These are phyloP conservation scores for Camelina laxa DNA, from an alignment of 345 rosid species.

Conservation along the genomic window DNA sequence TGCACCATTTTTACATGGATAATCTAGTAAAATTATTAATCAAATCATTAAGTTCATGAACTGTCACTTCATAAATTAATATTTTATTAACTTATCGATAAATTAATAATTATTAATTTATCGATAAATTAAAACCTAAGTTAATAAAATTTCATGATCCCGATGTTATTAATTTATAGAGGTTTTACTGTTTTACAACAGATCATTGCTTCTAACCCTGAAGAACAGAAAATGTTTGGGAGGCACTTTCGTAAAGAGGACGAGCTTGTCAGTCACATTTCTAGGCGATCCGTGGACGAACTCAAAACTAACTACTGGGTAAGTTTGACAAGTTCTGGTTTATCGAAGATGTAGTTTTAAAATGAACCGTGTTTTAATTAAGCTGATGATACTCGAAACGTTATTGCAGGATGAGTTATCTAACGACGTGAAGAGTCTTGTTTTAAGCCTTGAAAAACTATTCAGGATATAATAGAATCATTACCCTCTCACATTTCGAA, in stretches of 20 bases:
- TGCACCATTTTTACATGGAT: no score
- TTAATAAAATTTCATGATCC: no score
- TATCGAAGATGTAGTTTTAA: neutral
- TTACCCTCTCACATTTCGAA: neutral
- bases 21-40: no score
- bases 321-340: conserved; percentile 26
- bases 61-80: no score
- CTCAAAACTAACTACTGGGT: conserved; percentile 79
- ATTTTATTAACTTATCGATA: no score
- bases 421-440: neutral
- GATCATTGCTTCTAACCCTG: conserved; percentile 71
- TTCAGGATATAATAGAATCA: conserved; percentile 19
- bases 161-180: no score
- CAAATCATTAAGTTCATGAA: no score
- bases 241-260: conserved; percentile 83
- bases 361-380: neutral
- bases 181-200: conserved; percentile 36
- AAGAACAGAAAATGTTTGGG: conserved; percentile 87
- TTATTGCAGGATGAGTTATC: conserved; percentile 18
- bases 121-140: no score
- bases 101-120: no score
- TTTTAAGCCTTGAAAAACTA: neutral
- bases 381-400: neutral
- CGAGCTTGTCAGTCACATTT: conserved; percentile 80
- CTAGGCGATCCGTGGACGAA: conserved; percentile 76